Percentiles rank a stretch among this genome's conserved stretches.
phyloP scores from a whole-genome alignment of 768 basidiomycete genomes.

The Trametes meyenii region DNA sequence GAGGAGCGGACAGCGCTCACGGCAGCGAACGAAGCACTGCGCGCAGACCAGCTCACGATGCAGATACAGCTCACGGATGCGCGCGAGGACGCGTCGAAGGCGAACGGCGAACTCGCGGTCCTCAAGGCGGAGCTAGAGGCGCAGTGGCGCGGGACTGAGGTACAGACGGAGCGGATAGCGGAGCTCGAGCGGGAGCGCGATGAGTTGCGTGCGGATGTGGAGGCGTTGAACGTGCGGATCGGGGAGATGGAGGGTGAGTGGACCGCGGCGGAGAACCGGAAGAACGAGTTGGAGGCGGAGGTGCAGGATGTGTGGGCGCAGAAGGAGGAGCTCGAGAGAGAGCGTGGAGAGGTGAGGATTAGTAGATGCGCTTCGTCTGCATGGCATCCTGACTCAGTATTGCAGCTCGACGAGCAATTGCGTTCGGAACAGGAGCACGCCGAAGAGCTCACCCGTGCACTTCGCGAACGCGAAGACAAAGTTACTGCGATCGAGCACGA shows the following conservation, averaged over 20 bases:
- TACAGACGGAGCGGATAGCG: constrained; percentile 49
- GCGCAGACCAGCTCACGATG: constrained; percentile 47
- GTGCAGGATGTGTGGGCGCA: constrained; percentile 53
- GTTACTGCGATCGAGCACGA: constrained; percentile 58
- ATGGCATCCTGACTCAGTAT: not conserved
- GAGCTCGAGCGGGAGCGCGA: constrained; percentile 38
- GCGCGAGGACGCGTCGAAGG: constrained; percentile 41
- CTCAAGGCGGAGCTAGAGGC: constrained; percentile 68
- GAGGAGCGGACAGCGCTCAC: constrained; percentile 54
- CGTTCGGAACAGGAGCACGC: constrained; percentile 55
- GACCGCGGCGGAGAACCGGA: constrained; percentile 58
- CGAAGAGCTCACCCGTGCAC: constrained; percentile 46
- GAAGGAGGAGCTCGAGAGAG: constrained; percentile 58
- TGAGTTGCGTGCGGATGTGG: constrained; percentile 32
- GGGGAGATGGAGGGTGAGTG: constrained; percentile 55
- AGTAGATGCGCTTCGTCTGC: not conserved
- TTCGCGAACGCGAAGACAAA: constrained; percentile 58
- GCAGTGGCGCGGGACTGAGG: constrained; percentile 71
- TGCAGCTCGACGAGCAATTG: constrained; percentile 57
- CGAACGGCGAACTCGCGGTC: constrained; percentile 37
- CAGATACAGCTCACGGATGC: constrained; percentile 41
- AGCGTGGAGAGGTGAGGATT: constrained; percentile 52
- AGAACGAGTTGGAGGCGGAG: constrained; percentile 56
- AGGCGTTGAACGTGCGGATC: constrained; percentile 44
- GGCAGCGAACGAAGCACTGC: constrained; percentile 43